These are phyloP conservation scores for Kodamaea sp. DNA, from an alignment of 1,139 yeast genomes.

Conservation along the genomic window DNA sequence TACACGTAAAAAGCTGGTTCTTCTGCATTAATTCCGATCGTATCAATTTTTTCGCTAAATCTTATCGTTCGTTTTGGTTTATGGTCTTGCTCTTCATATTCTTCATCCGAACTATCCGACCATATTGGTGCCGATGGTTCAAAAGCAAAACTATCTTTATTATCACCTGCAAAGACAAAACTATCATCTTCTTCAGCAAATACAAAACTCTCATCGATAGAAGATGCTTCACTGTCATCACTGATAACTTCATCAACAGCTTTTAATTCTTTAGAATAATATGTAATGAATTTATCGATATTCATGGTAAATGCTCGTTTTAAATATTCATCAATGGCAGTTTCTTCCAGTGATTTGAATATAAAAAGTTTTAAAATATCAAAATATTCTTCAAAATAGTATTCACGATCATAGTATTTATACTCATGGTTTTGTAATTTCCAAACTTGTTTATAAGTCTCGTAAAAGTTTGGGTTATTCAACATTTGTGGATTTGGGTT, in stretches of 20 bases:
- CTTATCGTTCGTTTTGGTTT: conserved; percentile 5
- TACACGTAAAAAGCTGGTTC: conserved; percentile 11
- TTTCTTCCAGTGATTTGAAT: conserved; percentile 7
- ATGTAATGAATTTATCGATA: conserved; percentile 8
- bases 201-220: background rate
- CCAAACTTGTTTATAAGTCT: conserved; percentile 9
- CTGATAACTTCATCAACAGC: conserved; percentile 1
- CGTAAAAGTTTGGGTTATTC: conserved; percentile 8
- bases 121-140: conserved; percentile 5
- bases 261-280: conserved; percentile 4
- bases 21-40: conserved; percentile 8
- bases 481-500: background rate
- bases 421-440: conserved; percentile 8
- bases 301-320: conserved; percentile 11
- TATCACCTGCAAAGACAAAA: conserved; percentile 4
- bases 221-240: no score
- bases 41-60: conserved; percentile 9
- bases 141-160: conserved; percentile 7
- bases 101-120: conserved; percentile 5
- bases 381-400: conserved; percentile 10
- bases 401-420: conserved; percentile 9
- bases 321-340: conserved; percentile 9
- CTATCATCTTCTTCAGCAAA: conserved; percentile 2
- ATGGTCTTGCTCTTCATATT: conserved; percentile 2
- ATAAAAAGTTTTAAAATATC: conserved; percentile 8